These are phyloP conservation scores for Xylogone sp. DNA, from an alignment of 2,329 filamentous ascomycete genomes.

Conservation along the genomic window DNA sequence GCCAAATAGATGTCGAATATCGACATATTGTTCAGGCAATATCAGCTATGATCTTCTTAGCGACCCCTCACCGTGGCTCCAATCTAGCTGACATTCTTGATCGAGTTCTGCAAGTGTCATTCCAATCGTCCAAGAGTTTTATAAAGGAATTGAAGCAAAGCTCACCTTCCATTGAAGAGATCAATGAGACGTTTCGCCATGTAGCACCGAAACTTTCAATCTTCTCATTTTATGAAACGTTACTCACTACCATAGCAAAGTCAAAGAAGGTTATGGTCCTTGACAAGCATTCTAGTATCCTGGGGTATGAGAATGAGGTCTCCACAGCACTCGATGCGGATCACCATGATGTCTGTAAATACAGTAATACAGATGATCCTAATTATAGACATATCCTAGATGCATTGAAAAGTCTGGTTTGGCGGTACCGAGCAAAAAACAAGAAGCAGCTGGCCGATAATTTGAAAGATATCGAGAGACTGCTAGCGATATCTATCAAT, in stretches of 20 bases:
- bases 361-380: conserved; percentile 17
- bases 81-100: background rate
- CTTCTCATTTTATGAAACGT: background rate
- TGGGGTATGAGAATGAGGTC: conserved; percentile 24
- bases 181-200: background rate
- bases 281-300: conserved; percentile 17
- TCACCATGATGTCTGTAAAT: conserved; percentile 31
- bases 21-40: conserved; percentile 1
- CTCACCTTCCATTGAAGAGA: background rate
- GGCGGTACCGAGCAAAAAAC: conserved; percentile 6
- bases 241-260: background rate
- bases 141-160: background rate
- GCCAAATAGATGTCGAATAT: background rate
- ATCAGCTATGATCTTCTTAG: conserved; percentile 6
- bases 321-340: conserved; percentile 22
- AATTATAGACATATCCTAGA: conserved; percentile 15
- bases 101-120: background rate
- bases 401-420: conserved; percentile 6
- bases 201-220: background rate
- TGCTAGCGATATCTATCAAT: conserved; percentile 12
- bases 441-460: conserved; percentile 6
- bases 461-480: conserved; percentile 5
- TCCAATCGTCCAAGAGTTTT: background rate
- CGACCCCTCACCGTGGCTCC: conserved; percentile 6
- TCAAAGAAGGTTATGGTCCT: conserved; percentile 17